These are phyloP conservation scores for Pseudohyphozyma bogoriensis DNA, from an alignment of 768 basidiomycete species.

Conservation along the genomic window DNA sequence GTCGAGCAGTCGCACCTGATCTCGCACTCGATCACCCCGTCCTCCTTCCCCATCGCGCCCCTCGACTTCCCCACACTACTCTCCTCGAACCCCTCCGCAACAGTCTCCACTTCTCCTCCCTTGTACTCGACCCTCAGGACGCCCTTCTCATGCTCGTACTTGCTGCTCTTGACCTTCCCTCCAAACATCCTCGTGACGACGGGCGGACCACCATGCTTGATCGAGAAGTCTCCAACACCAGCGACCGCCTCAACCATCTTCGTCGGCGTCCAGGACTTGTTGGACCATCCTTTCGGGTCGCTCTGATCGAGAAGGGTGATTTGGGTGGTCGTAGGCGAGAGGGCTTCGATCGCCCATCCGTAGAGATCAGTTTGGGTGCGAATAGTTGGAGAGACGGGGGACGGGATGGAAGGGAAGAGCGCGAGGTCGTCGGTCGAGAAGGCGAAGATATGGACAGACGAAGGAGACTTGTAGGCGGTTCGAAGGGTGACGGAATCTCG, in stretches of 20 bases:
- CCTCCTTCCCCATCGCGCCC: neutral
- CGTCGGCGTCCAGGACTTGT: conserved; percentile 85
- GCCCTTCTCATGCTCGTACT: conserved; percentile 80
- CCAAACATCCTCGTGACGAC: conserved; percentile 70
- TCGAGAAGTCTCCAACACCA: conserved; percentile 88
- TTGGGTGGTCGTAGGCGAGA: conserved; percentile 88
- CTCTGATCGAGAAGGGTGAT: conserved; percentile 92
- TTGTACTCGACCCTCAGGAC: conserved; percentile 78
- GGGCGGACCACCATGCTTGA: conserved; percentile 90
- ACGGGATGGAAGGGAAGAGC: conserved; percentile 58
- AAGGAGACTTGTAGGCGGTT: conserved; percentile 94
- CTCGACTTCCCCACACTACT: neutral
- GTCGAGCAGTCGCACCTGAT: conserved; percentile 23
- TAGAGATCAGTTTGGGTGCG: conserved; percentile 95
- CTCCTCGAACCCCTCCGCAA: neutral
- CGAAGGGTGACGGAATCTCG: conserved; percentile 82
- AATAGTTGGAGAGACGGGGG: conserved; percentile 64
- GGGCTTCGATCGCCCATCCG: conserved; percentile 91
- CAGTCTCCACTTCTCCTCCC: conserved; percentile 2
- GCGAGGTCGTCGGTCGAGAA: conserved; percentile 86
- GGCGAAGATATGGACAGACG: conserved; percentile 85
- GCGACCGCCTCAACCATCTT: conserved; percentile 82
- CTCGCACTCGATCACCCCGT: conserved; percentile 25
- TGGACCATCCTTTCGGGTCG: conserved; percentile 94
- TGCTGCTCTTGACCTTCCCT: conserved; percentile 54